Evolutionary conservation across 805 yeast genomes (phyloP), one percentile per base, ranked within the genome.

Genomic region (Suhomyces sp.): DNA sequence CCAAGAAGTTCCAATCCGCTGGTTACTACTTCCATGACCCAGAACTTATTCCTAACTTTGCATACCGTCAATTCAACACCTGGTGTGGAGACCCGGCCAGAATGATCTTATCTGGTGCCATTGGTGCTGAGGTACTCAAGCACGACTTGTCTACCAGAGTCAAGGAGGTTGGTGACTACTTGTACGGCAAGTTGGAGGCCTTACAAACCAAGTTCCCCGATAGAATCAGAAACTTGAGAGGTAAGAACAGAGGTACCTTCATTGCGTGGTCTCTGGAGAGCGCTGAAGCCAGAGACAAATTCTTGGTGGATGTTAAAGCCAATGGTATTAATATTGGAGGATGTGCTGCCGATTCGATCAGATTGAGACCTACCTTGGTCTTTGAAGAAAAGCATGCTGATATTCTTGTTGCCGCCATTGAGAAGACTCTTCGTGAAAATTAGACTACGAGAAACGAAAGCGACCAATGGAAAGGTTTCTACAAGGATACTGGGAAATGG

Each of bases 81-180:
- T 85, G 95, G 95, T 83, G 91, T 67, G 95, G 95, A 53, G 95
- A 85, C 66, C 90, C 95, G 59, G 82, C 88, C 40, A 79, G 81
- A 65, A 74, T 83, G 58, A 68, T 85, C 51, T 70, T 87, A 51
- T 84, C 90, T 38, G 80, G 83, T 53, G 79, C 86, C 46, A 83
- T 86, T 55, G 77, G 77, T 51, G 58, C 73, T 46, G 88, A 85
- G 66, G 68, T 83, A 31, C 63, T 67, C 31, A 76, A 77, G 48
- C 63, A 83, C 56, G 74, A 78, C 48, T 73, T 86, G 49, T 72
- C 77, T 31, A 60, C 65, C 22, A 68, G 75, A 44, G 76, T 83
- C 36, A 65, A 63, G 7, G 67, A 70, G 52, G 83, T 82, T 30
- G 95, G 95, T 49, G 72, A 62, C 44, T 84, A 81, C 67, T 64